Evolutionary conservation across 2,329 filamentous ascomycete genomes (phyloP), one percentile per base, ranked within the genome.

Genomic region (Drechslera avenae): DNA sequence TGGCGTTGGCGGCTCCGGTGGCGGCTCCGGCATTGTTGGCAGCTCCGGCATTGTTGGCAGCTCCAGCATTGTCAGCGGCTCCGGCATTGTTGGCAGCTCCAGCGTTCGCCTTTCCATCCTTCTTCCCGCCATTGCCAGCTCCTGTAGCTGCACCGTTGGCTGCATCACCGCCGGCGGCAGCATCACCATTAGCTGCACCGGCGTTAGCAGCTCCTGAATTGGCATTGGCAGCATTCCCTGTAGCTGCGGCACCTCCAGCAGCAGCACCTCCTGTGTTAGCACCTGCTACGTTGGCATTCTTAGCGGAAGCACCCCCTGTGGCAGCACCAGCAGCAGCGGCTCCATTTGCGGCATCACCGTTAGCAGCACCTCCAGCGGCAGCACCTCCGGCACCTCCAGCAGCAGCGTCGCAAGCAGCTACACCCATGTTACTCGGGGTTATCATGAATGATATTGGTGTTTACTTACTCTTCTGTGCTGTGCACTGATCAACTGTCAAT

Each of bases 391-490:
- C 23, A 28, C 23, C 23, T 8, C 23, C 23, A 8, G 23, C 23
- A 28, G 23, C 23, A 28, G 23, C 23, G 23, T 28, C 23, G 8
- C 23, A 28, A 7, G 23, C 23, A 28, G 23, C 23, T 28, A 28
- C 8, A 8, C 9, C 23, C 9, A 10, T 28, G 23, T 28, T 28
- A 28, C 4, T 28, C 9, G 5, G 9, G 9, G 9, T 28, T 8
- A 10, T 5, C 14, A 6, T n/a, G 42, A 28, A 28, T 28, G 5
- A 28, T 28, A 8, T 28, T 28, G 23, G 23, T 28, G 9, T 28
- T 8, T 21, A 59, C 63, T 37, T 52, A 67, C 64, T 46, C 43
- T 68, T 57, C 52, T 66, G 63, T 2, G 31, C 39, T 10, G 51
- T 35, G 47, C 62, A 67, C 3, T 47, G 59, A 19, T 21, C 23